phyloP scores from a whole-genome alignment of 2,329 filamentous ascomycete species.

The Seiridium unicorne region DNA sequence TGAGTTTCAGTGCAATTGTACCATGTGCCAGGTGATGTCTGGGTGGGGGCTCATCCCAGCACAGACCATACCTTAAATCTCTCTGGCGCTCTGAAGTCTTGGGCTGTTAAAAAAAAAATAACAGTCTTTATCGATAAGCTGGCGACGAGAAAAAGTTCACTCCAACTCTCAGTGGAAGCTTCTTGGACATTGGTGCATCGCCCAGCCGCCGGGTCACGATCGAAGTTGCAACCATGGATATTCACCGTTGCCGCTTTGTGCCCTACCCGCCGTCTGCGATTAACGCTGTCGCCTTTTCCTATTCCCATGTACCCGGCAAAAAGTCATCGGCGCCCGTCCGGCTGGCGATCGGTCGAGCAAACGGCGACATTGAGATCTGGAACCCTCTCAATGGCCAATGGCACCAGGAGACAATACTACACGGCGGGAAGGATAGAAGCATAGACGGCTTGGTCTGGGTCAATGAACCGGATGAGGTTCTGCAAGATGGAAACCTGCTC shows the following conservation, averaged over 20 bases:
- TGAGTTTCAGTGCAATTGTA: too few relatives aligned
- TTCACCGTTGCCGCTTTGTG: constrained; percentile 96
- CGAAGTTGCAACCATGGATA: constrained; percentile 65
- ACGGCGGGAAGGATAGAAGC: constrained; percentile 79
- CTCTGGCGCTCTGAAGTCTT: neutral
- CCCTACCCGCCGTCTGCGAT: constrained; percentile 89
- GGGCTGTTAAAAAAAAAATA: neutral
- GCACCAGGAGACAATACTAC: constrained; percentile 86
- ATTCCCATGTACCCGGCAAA: constrained; percentile 53
- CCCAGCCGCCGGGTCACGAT: neutral
- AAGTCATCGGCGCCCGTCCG: constrained; percentile 61
- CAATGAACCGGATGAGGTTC: constrained; percentile 74
- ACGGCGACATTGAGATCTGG: constrained; percentile 98
- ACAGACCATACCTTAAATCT: constrained; percentile 6
- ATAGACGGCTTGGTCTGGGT: constrained; percentile 93
- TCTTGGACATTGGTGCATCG: neutral
- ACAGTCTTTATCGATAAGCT: neutral
- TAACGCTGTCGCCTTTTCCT: constrained; percentile 92
- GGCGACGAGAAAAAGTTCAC: neutral
- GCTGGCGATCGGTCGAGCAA: constrained; percentile 86
- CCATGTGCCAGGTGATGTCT: neutral
- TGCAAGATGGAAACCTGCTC: constrained; percentile 58
- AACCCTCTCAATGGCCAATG: constrained; percentile 80
- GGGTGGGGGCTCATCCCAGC: neutral
- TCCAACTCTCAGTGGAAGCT: neutral